These are phyloP conservation scores for Candida wancherniae DNA, from an alignment of 805 yeast species.

Conservation along the genomic window DNA sequence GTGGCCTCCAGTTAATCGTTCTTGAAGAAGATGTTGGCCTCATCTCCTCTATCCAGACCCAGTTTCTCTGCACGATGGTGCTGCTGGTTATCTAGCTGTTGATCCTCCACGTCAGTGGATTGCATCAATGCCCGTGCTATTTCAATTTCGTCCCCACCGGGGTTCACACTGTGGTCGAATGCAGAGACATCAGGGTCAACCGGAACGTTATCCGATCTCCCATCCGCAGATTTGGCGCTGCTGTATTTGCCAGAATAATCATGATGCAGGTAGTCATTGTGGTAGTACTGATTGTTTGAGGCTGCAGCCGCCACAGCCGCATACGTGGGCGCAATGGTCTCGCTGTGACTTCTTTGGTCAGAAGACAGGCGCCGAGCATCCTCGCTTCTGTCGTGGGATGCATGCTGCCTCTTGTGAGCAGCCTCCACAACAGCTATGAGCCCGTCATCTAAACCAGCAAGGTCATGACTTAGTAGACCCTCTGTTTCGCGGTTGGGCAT, in stretches of 20 bases:
- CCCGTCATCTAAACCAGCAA: slow-evolving; percentile 41
- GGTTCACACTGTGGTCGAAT: slow-evolving; percentile 23
- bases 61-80: slow-evolving; percentile 2
- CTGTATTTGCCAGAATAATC: slow-evolving; percentile 10
- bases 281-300: slow-evolving; percentile 15
- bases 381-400: slow-evolving; percentile 16
- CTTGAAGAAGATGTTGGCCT: slow-evolving; percentile 15
- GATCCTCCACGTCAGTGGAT: slow-evolving; percentile 42
- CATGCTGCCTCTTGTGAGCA: slow-evolving; percentile 40
- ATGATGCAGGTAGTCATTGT: slow-evolving; percentile 10
- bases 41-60: slow-evolving; percentile 10
- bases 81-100: slow-evolving; percentile 1
- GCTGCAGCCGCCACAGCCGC: slow-evolving; percentile 36
- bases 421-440: slow-evolving; percentile 59
- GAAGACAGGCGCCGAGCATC: slow-evolving; percentile 3
- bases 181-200: slow-evolving; percentile 58
- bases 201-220: slow-evolving; percentile 33
- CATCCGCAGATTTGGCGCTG: slow-evolving; percentile 5
- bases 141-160: slow-evolving; percentile 52
- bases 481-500: slow-evolving; percentile 20
- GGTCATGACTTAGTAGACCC: slow-evolving; percentile 35
- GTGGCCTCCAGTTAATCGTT: too few species aligned
- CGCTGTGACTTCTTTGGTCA: slow-evolving; percentile 4
- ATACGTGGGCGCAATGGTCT: slow-evolving; percentile 19
- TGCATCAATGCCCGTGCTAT: slow-evolving; percentile 64